Evolutionary conservation across 352 stramenopile genomes (phyloP), one percentile per base, ranked within the genome.

Genomic region (Globisporangium carolinianum): DNA sequence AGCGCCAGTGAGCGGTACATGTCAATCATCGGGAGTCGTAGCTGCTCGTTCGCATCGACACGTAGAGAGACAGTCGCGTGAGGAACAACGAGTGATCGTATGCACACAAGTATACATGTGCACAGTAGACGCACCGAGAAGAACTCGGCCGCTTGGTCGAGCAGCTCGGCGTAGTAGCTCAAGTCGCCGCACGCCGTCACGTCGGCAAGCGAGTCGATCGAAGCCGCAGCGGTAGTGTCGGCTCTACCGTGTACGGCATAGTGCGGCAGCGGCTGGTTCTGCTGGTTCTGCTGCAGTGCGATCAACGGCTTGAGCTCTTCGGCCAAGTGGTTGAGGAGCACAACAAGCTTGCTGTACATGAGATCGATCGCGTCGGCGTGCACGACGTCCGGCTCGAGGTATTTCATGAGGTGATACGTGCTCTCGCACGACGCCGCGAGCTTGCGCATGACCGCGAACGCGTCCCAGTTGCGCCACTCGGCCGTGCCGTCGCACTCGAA

Each of bases 391-490:
- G 73, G 55, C 45, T 87, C 73, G 63, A 87, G 56, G 57, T 86
- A 87, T 57, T 81, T 87, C 75, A 86, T 84, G 60, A 76, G 67
- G 41, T 87, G 69, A 47, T 87, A 87, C 66, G 77, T 86, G 73
- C 75, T 87, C 56, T 87, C 77, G 60, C 77, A 86, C 6, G 77
- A 84, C n/a, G 77, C 72, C 3, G 63, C 65, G 6, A 87, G 69
- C 58, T 76, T 81, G 37, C 81, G 56, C 72, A 83, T 85, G 53
- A 86, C 62, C 50, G 66, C 65, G 39, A 86, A 75, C 3, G 72
- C 75, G 15, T 70, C 55, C 75, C 72, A 87, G 46, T 68, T 60
- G 47, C 70, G 74, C 77, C 77, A 87, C 45, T 68, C 67, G 14
- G 42, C 73, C 48, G 73, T 59, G 24, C 71, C 68, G 10, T 76